These are phyloP conservation scores for Plenodomus biglobosus DNA, from an alignment of 2,329 filamentous ascomycete species.

Conservation along the genomic window DNA sequence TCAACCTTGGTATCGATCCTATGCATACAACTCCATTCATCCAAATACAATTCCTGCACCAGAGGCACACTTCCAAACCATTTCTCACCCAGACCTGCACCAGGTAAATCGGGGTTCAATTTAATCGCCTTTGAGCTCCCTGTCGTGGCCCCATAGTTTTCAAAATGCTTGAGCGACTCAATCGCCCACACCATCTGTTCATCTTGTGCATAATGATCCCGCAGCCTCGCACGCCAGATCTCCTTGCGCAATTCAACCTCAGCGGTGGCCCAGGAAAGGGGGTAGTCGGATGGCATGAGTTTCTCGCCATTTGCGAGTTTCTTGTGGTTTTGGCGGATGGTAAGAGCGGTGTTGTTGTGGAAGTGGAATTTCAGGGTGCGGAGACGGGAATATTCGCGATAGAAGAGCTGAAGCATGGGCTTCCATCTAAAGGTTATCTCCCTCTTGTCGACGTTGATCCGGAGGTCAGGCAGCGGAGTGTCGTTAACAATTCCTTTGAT, in stretches of 20 bases:
- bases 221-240: slow-evolving; percentile 27
- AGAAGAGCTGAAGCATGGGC: slow-evolving; percentile 32
- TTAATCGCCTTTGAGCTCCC: slow-evolving; percentile 13
- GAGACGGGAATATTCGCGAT: slow-evolving; percentile 31
- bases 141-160: slow-evolving; percentile 15
- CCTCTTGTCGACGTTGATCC: slow-evolving; percentile 18
- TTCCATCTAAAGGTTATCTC: slow-evolving; percentile 34
- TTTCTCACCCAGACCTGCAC: slow-evolving; percentile 32
- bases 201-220: slow-evolving; percentile 23
- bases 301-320: slow-evolving; percentile 18
- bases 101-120: slow-evolving; percentile 30
- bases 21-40: slow-evolving; percentile 40
- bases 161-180: slow-evolving; percentile 26
- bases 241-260: slow-evolving; percentile 24
- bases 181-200: slow-evolving; percentile 39
- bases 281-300: slow-evolving; percentile 13
- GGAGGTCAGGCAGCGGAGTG: slow-evolving; percentile 29
- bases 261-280: slow-evolving; percentile 11
- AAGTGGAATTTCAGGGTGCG: slow-evolving; percentile 10
- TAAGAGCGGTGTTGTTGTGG: slow-evolving; percentile 8
- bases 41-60: slow-evolving; percentile 35
- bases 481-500: slow-evolving; percentile 38
- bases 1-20: slow-evolving; percentile 32
- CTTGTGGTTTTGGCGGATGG: slow-evolving; percentile 12
- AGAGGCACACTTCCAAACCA: slow-evolving; percentile 34